These are phyloP conservation scores for Suhomyces sp. DNA, from an alignment of 805 yeast genomes.

Conservation along the genomic window DNA sequence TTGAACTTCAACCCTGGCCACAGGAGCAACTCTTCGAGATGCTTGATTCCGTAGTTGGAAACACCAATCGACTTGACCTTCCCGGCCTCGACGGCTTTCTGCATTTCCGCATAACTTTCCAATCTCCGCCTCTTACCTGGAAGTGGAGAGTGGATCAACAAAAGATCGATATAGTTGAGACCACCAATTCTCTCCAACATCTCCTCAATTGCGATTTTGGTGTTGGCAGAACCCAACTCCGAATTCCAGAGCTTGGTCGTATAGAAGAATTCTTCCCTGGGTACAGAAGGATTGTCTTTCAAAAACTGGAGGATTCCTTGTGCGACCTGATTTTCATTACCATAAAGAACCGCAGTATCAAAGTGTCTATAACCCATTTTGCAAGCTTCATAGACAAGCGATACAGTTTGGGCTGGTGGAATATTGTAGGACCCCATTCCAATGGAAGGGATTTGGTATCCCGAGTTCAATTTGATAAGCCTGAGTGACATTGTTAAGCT, in stretches of 20 bases:
- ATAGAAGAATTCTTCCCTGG: slow-evolving; percentile 34
- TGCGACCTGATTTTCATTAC: slow-evolving; percentile 68
- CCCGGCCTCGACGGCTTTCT: slow-evolving; percentile 53
- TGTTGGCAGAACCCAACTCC: slow-evolving; percentile 24
- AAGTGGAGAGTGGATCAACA: slow-evolving; percentile 61
- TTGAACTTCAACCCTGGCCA: slow-evolving; percentile 42
- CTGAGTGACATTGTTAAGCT: background rate
- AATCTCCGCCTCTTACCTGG: slow-evolving; percentile 41
- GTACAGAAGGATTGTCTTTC: slow-evolving; percentile 26
- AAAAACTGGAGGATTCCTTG: slow-evolving; percentile 50
- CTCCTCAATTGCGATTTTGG: slow-evolving; percentile 55
- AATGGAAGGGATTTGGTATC: slow-evolving; percentile 40
- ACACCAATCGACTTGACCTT: slow-evolving; percentile 56
- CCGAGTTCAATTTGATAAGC: slow-evolving; percentile 25
- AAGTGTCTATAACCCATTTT: slow-evolving; percentile 67
- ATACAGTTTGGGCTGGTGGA: slow-evolving; percentile 28
- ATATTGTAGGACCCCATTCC: slow-evolving; percentile 52
- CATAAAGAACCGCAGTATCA: slow-evolving; percentile 71
- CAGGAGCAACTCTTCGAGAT: slow-evolving; percentile 50
- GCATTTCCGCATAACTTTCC: slow-evolving; percentile 53
- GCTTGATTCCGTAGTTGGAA: slow-evolving; percentile 58
- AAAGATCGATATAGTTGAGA: slow-evolving; percentile 67
- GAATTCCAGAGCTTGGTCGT: slow-evolving; percentile 73
- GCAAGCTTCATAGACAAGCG: slow-evolving; percentile 55
- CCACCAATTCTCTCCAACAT: slow-evolving; percentile 50